phyloP scores from a whole-genome alignment of 179 eudicot species.

The Nepenthes alata region DNA sequence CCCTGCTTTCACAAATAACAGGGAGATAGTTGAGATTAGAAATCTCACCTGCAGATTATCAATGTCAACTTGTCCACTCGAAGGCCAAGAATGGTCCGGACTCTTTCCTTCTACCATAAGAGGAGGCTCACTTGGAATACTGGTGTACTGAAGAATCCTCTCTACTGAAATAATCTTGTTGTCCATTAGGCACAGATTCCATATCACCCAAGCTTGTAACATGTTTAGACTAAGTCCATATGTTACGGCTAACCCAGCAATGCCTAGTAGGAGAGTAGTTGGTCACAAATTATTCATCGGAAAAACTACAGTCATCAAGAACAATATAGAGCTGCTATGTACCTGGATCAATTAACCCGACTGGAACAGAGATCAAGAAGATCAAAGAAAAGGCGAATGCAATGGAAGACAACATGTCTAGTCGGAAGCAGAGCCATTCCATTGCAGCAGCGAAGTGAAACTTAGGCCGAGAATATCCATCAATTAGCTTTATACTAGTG shows the following conservation, averaged over 20 bases:
- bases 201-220: conserved; percentile 22
- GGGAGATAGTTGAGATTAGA: background rate
- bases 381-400: conserved; percentile 51
- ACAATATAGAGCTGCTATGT: background rate
- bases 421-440: conserved; percentile 70
- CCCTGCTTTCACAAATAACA: no score
- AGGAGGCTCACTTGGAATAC: conserved; percentile 27
- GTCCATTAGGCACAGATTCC: conserved; percentile 23
- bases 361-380: conserved; percentile 55
- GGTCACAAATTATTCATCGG: conserved; percentile 17
- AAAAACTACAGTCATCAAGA: conserved; percentile 11
- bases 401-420: conserved; percentile 54
- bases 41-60: conserved; percentile 44
- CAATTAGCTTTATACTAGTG: conserved; percentile 38
- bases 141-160: conserved; percentile 31
- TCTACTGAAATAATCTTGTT: conserved; percentile 41
- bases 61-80: conserved; percentile 37
- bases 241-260: conserved; percentile 38
- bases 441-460: conserved; percentile 57
- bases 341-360: conserved; percentile 65
- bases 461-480: conserved; percentile 50
- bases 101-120: conserved; percentile 25
- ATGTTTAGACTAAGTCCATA: conserved; percentile 28
- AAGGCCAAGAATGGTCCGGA: conserved; percentile 28
- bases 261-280: conserved; percentile 12